Conservation (phyloP, 2,329 filamentous ascomycete genomes). For the Alternaria brassicicola region DNA sequence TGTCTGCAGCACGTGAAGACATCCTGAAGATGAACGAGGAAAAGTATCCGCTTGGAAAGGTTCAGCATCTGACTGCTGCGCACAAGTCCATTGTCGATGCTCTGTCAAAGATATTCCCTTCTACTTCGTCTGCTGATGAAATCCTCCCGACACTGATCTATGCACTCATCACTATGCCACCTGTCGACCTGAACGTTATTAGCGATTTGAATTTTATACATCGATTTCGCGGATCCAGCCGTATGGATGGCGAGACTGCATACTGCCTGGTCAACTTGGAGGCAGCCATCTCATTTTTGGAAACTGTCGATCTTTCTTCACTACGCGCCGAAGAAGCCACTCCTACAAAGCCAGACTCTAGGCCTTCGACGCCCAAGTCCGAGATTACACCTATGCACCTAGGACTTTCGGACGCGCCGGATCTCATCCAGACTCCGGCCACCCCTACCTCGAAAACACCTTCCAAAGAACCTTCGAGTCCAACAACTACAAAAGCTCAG, state of each 20-base stretch:
- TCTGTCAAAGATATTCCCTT: slow-evolving; percentile 66
- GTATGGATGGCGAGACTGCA: slow-evolving; percentile 89
- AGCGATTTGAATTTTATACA: slow-evolving; percentile 97
- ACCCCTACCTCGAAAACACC: slow-evolving; percentile 33
- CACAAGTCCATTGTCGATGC: slow-evolving; percentile 97
- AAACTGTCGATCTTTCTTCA: slow-evolving; percentile 92
- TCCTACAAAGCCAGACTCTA: slow-evolving; percentile 59
- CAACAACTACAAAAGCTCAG: slow-evolving; percentile 63
- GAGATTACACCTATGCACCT: slow-evolving; percentile 50
- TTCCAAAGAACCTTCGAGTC: slow-evolving; percentile 37
- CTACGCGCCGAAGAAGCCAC: slow-evolving; percentile 77
- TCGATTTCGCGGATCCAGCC: slow-evolving; percentile 81
- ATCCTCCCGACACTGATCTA: slow-evolving; percentile 97
- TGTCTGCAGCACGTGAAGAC: slow-evolving; percentile 70
- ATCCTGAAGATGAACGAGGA: slow-evolving; percentile 84
- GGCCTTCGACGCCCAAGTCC: slow-evolving; percentile 54
- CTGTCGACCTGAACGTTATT: slow-evolving; percentile 84
- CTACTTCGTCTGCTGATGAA: slow-evolving; percentile 90
- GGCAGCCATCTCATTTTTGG: slow-evolving; percentile 89
- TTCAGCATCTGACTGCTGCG: slow-evolving; percentile 83
- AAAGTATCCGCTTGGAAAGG: slow-evolving; percentile 86
- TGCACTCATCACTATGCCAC: slow-evolving; percentile 86
- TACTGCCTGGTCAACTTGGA: slow-evolving; percentile 97
- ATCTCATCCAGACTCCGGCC: slow-evolving; percentile 49
- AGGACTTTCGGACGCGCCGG: slow-evolving; percentile 46